phyloP scores from a whole-genome alignment of 179 eudicot species.

The Vitellaria paradoxa region DNA sequence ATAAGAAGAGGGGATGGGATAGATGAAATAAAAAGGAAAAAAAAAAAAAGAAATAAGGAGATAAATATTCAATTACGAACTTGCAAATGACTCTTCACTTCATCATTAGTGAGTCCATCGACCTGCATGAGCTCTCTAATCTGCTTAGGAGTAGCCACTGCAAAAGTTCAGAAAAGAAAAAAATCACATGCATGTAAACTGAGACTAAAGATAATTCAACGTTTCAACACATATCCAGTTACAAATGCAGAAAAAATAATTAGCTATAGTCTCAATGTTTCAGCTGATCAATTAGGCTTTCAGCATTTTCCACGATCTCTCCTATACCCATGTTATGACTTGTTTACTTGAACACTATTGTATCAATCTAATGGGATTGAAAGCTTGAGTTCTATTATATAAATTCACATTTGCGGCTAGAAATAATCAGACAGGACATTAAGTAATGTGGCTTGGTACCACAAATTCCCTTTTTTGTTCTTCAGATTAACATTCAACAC shows the following conservation, averaged over 20 bases:
- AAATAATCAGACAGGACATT: background rate
- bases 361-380: background rate
- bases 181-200: background rate
- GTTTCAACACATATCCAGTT: background rate
- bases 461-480: background rate
- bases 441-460: background rate
- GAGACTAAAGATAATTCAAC: no score
- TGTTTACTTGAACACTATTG: background rate
- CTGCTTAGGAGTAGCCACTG: slow-evolving; percentile 92
- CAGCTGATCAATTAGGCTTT: no score
- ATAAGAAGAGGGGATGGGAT: background rate
- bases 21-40: background rate
- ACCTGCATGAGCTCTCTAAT: slow-evolving; percentile 77
- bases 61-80: slow-evolving; percentile 21
- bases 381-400: background rate
- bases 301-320: background rate
- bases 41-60: background rate
- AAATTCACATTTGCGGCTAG: background rate
- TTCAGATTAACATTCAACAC: background rate
- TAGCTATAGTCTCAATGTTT: no score
- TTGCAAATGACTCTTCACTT: slow-evolving; percentile 87
- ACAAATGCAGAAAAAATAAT: background rate
- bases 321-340: background rate
- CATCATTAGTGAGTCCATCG: slow-evolving; percentile 80
- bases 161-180: slow-evolving; percentile 17